Percentiles rank a stretch among this genome's conserved stretches.
phyloP scores from a whole-genome alignment of 1,284 basidiomycete species.

The Ceratobasidium theobromae region DNA sequence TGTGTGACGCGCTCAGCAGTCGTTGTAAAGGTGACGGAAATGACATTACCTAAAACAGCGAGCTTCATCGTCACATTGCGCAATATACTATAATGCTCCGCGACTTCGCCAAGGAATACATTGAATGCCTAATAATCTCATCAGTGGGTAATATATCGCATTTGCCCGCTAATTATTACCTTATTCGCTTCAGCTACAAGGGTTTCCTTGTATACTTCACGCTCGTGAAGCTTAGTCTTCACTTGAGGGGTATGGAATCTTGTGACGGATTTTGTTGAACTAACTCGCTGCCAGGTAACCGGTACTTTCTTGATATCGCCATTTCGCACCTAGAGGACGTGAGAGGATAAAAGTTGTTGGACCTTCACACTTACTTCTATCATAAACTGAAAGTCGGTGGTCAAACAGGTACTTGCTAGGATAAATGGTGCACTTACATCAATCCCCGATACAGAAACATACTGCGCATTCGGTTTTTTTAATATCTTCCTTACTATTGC shows the following conservation, averaged over 20 bases:
- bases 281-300: constrained; percentile 76
- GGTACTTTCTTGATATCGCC: constrained; percentile 75
- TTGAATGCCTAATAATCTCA: constrained; percentile 55
- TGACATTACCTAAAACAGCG: constrained; percentile 56
- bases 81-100: constrained; percentile 68
- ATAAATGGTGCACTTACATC: constrained; percentile 54
- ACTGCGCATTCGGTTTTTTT: constrained; percentile 76
- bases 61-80: constrained; percentile 76
- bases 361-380: constrained; percentile 16
- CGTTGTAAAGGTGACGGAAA: not conserved
- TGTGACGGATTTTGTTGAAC: constrained; percentile 74
- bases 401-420: not conserved
- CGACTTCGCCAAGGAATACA: constrained; percentile 69
- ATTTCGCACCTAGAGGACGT: constrained; percentile 77
- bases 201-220: constrained; percentile 75
- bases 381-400: constrained; percentile 12
- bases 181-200: constrained; percentile 54
- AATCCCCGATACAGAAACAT: constrained; percentile 64
- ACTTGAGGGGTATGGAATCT: constrained; percentile 84
- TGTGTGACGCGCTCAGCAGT: constrained; percentile 35
- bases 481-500: constrained; percentile 68
- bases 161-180: not conserved
- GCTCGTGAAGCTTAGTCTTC: constrained; percentile 65
- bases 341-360: constrained; percentile 40
- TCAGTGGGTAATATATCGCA: not conserved